Evolutionary conservation across 108 stramenopile genomes (phyloP), one percentile per base, ranked within the genome.

Genomic region (Seminavis robusta): DNA sequence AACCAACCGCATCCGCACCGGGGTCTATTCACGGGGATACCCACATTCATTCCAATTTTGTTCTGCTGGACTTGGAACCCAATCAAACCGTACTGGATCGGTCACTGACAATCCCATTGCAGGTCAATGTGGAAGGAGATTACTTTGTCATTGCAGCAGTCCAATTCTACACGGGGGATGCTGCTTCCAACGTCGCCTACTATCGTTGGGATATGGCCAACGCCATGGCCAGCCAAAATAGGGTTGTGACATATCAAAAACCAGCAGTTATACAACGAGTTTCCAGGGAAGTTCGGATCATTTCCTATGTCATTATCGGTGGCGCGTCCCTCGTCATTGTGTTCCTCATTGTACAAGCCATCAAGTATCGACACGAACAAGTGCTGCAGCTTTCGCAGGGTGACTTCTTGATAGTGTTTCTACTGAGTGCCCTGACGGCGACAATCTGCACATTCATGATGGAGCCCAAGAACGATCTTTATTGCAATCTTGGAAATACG

Each of bases 201-300:
- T 49, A n/a, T 11, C 56, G 64, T 2, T 71, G 44, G 19, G 71
- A 73, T 42, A 51, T 63, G 36, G 55, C 55, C 10, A 73, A 73
- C 29, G 55, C 62, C n/a, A 26, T 66, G 11, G 25, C 25, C 4
- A 27, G 38, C 23, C 25, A 17, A n/a, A 8, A 43, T 7, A 23
- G 56, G 16, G 4, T 38, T 17, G 11, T 73, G 3, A 36, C 30
- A 0, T 61, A 65, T 40, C 39, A 51, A 30, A 49, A 61, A 32
- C 71, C 64, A 39, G 23, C 56, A 2, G 15, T 38, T 2, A 46
- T 66, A 30, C 3, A 33, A 11, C 33, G 60, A 10, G 62, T 73
- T 19, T 34, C 41, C 3, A 26, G 10, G 24, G 32, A n/a, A 2
- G 62, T 40, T 26, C 33, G 17, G 1, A 24, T 33, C 13, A 32